A percentile compares a stretch with the other conserved stretches of the same genome.
Conservation (phyloP, 225 moss, liverwort and hornwort genomes). For the Antitrichia curtipendula region DNA sequence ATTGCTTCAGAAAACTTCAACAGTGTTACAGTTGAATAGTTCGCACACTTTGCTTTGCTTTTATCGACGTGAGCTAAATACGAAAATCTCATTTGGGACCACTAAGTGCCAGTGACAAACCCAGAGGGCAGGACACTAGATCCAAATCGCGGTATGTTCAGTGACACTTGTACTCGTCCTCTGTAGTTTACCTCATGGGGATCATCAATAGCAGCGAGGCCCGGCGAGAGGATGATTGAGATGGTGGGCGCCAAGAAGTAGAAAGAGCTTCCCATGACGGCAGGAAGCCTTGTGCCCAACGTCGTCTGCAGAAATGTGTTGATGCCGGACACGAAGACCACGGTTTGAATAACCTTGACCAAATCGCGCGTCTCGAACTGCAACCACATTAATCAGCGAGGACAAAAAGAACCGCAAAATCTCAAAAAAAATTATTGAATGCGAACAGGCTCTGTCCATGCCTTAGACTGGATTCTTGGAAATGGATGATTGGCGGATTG, state of each 20-base stretch:
- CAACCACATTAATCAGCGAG: fast-evolving
- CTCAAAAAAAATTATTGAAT: fast-evolving
- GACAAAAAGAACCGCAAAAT: fast-evolving
- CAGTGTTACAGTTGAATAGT: fast-evolving
- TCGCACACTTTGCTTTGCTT: too few species aligned
- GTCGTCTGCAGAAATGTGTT: conserved; percentile 36
- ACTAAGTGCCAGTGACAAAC: too few species aligned
- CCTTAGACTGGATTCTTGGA: fast-evolving
- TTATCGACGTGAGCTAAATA: fast-evolving
- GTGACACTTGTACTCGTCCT: fast-evolving
- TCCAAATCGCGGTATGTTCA: too few species aligned
- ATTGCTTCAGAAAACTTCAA: fast-evolving
- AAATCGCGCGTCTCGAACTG: conserved; percentile 28
- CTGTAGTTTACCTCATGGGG: conserved; percentile 9
- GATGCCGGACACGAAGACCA: conserved; percentile 38
- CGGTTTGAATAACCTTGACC: conserved; percentile 34
- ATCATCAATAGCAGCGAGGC: conserved; percentile 14
- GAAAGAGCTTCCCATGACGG: conserved; percentile 40
- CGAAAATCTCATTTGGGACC: fast-evolving
- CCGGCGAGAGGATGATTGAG: conserved; percentile 22
- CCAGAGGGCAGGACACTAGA: too few species aligned
- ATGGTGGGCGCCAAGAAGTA: conserved; percentile 34
- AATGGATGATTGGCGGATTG: too few species aligned
- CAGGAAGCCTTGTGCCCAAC: conserved; percentile 31
- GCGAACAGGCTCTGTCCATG: too few species aligned